phyloP scores from a whole-genome alignment of 2,329 filamentous ascomycete genomes.

The Ascochyta viciae-villosae region DNA sequence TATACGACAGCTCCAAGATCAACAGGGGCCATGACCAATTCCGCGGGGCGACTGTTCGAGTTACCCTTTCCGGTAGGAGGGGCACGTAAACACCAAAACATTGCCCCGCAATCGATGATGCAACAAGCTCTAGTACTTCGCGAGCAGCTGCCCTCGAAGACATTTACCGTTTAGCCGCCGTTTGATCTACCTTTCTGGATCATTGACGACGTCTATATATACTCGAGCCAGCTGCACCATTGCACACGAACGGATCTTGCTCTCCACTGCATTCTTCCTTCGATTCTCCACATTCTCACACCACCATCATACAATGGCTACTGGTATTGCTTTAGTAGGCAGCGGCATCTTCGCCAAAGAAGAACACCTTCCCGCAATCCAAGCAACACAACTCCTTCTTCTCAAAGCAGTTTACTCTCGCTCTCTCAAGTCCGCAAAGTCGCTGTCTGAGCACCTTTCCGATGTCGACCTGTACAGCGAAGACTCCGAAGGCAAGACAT shows the following conservation, averaged over 20 bases:
- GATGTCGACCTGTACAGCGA: conserved; percentile 65
- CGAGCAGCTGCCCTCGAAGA: not conserved
- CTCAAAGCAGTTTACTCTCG: conserved; percentile 73
- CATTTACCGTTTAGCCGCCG: conserved; percentile 30
- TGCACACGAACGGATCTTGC: not conserved
- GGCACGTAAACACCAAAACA: conserved; percentile 21
- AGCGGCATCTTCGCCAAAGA: conserved; percentile 68
- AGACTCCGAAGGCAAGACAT: conserved; percentile 57
- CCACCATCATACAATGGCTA: conserved; percentile 26
- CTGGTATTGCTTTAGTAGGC: conserved; percentile 68
- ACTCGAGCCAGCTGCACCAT: not conserved
- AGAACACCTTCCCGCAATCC: conserved; percentile 68
- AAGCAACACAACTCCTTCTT: conserved; percentile 58
- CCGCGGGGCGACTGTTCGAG: conserved; percentile 19
- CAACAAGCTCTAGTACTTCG: not conserved
- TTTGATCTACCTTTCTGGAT: conserved; percentile 8
- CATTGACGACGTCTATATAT: not conserved
- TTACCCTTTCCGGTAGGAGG: conserved; percentile 27
- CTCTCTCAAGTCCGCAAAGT: conserved; percentile 63
- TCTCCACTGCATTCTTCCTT: not conserved
- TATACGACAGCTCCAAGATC: not conserved
- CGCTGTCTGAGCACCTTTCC: conserved; percentile 45
- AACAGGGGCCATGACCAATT: not conserved
- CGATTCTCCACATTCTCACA: not conserved
- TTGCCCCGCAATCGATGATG: conserved; percentile 15